phyloP scores from a whole-genome alignment of 352 stramenopile species.

The Pythium apleroticum region DNA sequence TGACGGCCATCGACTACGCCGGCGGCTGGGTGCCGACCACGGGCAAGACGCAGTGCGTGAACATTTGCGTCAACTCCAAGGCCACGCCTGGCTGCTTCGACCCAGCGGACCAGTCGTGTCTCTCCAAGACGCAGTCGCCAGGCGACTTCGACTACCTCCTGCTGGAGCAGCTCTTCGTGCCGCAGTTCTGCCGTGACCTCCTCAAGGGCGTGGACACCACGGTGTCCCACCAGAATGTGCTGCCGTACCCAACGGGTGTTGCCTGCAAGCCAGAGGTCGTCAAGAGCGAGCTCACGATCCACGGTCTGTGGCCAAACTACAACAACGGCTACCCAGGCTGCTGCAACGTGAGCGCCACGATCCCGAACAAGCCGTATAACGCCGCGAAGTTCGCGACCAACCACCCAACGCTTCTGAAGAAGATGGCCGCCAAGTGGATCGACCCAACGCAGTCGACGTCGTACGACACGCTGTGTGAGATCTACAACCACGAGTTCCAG shows the following conservation, averaged over 20 bases:
- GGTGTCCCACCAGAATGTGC: constrained; percentile 74
- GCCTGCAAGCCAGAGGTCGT: constrained; percentile 41
- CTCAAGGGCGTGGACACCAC: constrained; percentile 65
- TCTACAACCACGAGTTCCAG: constrained; percentile 86
- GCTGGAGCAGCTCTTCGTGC: constrained; percentile 75
- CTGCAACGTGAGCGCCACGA: constrained; percentile 63
- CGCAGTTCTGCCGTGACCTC: constrained; percentile 78
- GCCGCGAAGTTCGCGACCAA: constrained; percentile 38
- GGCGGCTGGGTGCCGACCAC: constrained; percentile 49
- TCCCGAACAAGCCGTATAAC: constrained; percentile 63
- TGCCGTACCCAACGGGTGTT: constrained; percentile 59
- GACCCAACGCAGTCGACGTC: constrained; percentile 51
- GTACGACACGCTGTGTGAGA: constrained; percentile 70
- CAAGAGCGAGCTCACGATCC: constrained; percentile 64
- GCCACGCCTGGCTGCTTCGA: constrained; percentile 54
- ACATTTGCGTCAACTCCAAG: constrained; percentile 67
- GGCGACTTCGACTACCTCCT: constrained; percentile 77
- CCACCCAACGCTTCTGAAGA: constrained; percentile 43
- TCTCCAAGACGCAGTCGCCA: constrained; percentile 52
- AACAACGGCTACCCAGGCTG: constrained; percentile 68
- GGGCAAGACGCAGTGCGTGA: constrained; percentile 50
- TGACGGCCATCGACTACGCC: constrained; percentile 51
- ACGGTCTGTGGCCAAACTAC: constrained; percentile 81
- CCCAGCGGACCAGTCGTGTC: constrained; percentile 36
- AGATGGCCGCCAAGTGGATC: constrained; percentile 63